Conservation (phyloP, 2,329 filamentous ascomycete genomes). For the Aureobasidium sp. region DNA sequence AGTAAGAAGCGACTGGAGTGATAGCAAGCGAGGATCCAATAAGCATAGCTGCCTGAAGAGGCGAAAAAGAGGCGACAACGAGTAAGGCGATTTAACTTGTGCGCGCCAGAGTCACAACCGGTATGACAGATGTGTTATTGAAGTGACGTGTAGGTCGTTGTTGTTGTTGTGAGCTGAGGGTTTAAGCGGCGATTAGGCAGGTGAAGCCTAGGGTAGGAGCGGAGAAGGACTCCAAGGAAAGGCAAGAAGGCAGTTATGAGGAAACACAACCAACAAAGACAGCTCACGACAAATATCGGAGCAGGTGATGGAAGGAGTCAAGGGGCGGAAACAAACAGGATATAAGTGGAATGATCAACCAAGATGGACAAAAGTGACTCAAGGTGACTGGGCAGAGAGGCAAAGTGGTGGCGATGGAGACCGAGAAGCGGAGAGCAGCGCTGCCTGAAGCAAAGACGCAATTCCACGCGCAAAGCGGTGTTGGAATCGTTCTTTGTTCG, state of each 20-base stretch:
- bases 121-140: neutral
- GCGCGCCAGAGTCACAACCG: neutral
- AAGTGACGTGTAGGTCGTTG: neutral
- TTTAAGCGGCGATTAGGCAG: conserved; percentile 10
- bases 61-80: neutral
- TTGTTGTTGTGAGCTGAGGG: conserved; percentile 3
- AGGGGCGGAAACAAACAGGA: neutral
- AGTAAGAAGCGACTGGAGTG: conserved; percentile 16
- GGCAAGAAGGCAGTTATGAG: neutral
- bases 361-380: neutral
- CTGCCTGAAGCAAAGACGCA: neutral
- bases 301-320: neutral
- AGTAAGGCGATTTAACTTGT: neutral
- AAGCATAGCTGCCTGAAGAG: conserved; percentile 10
- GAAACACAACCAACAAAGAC: conserved; percentile 4
- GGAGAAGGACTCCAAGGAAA: neutral
- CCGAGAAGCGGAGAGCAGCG: neutral
- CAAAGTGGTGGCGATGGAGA: neutral
- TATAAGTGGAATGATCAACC: conserved; percentile 6
- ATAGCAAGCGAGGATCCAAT: conserved; percentile 4
- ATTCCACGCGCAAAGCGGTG: neutral
- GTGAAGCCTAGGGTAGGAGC: neutral
- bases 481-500: neutral
- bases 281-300: neutral
- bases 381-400: neutral